Conservation (phyloP, 1,139 yeast genomes). For the Debaryomycetaceae sp. region DNA sequence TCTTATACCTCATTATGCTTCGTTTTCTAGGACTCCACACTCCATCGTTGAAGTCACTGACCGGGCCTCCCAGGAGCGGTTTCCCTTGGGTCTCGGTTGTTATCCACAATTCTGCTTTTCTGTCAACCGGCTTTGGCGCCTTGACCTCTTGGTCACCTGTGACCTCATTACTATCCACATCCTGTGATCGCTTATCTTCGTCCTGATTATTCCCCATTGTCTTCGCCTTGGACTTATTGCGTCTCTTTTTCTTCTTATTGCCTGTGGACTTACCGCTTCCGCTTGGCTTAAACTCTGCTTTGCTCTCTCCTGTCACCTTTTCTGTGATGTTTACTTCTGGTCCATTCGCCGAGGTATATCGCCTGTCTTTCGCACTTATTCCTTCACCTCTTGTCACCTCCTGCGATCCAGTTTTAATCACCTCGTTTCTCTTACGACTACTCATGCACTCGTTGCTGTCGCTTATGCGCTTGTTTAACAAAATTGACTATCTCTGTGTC, state of each 20-base stretch:
- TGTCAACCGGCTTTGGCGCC: background rate
- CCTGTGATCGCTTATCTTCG: background rate
- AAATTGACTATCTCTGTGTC: background rate
- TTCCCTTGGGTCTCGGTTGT: background rate
- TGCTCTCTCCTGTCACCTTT: background rate
- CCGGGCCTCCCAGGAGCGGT: background rate
- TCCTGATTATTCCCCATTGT: background rate
- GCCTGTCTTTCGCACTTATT: background rate
- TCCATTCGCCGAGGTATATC: background rate
- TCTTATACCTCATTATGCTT: constrained; percentile 37
- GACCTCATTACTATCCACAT: background rate
- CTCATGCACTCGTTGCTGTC: background rate
- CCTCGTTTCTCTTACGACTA: background rate
- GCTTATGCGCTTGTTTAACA: background rate
- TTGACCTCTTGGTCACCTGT: background rate
- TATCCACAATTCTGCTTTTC: background rate
- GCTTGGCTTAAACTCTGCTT: background rate
- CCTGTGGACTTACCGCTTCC: background rate
- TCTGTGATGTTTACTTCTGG: background rate
- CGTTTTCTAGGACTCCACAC: constrained; percentile 38
- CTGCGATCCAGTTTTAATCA: background rate
- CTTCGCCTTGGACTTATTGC: constrained; percentile 1
- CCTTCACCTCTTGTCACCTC: background rate
- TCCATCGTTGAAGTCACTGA: background rate
- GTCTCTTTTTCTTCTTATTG: constrained; percentile 4